Evolutionary conservation across 306 rosid species (phyloP), one percentile per base, ranked within the genome.

Genomic region (Trichosanthes cucumerina): DNA sequence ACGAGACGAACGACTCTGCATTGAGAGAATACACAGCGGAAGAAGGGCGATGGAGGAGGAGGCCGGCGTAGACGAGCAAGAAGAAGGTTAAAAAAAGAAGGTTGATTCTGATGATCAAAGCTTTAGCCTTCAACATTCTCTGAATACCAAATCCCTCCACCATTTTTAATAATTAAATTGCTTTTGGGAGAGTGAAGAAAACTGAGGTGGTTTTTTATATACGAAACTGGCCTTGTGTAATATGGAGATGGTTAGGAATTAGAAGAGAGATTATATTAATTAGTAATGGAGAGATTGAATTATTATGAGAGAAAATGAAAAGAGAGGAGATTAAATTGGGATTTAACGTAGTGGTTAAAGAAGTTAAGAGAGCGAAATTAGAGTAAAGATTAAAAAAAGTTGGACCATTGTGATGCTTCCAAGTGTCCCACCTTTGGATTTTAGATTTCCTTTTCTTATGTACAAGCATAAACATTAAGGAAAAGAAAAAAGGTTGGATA

Each of bases 41-140:
- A 71, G 96, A 85, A 9, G 98, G 97, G 77, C 88, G 97, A 75
- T 83, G 92, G 53, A 95, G 97, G 85, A 92, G 90, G 80, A 91
- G 85, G 53, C 83, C 78, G 34, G 89, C 88, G 69, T 92, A 95
- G 78, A 85, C 78, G 18, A 90, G 26, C 2, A 91, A 81, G 81
- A 89, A 88, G 71, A 88, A 83, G 34, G 92, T 91, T 52, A 95
- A 83, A 76, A 88, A 88, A 36, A 91, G 46, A 84, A 95, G 68
- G 60, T 92, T 95, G 86, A 92, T 78, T 88, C 88, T 85, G 75
- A 92, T 81, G 12, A 92, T 83, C 81, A 91, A 69, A 76, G 99
- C 96, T 84, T 82, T 95, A 50, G 88, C 83, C 88, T 91, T 95
- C 81, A 83, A 71, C 82, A 87, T 70, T 85, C 86, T 92, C 23